Conservation (phyloP, 78 protist genomes). For the Monosiga brevicollis region DNA sequence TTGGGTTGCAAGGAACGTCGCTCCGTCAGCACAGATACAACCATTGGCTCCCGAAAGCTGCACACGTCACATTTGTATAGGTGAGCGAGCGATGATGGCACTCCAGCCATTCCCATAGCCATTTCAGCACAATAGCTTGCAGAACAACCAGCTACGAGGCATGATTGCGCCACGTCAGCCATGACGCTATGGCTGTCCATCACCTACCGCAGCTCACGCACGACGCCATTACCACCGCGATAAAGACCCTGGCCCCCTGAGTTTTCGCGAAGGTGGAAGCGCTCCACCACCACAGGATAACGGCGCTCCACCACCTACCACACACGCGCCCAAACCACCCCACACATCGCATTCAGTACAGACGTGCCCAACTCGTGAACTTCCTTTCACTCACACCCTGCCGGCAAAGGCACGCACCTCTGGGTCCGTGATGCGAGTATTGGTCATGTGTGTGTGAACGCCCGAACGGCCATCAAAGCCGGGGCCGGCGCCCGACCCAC, state of each 20-base stretch:
- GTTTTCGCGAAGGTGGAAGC: conserved; percentile 56
- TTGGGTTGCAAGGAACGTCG: conserved; percentile 48
- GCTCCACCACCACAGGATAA: conserved; percentile 68
- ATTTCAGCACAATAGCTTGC: no score
- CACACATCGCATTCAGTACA: no score
- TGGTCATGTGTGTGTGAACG: conserved; percentile 96
- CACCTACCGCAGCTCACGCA: conserved; percentile 70
- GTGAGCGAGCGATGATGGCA: no score
- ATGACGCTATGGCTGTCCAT: no score
- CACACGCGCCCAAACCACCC: no score
- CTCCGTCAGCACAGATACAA: conserved; percentile 56
- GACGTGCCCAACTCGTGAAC: no score
- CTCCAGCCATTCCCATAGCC: no score
- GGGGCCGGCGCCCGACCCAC: conserved; percentile 95
- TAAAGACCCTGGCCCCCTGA: conserved; percentile 80
- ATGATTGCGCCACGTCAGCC: no score
- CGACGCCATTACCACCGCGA: conserved; percentile 84
- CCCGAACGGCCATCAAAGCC: conserved; percentile 63
- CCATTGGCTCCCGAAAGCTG: conserved; percentile 24
- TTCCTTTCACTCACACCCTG: no score
- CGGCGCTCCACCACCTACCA: conserved; percentile 86
- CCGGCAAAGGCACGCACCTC: no score
- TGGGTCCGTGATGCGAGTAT: conserved; percentile 88
- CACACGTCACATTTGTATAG: no score
- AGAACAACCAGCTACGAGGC: no score